Evolutionary conservation across 768 basidiomycete genomes (phyloP).

Genomic region (Punctularia strigosozonata): DNA sequence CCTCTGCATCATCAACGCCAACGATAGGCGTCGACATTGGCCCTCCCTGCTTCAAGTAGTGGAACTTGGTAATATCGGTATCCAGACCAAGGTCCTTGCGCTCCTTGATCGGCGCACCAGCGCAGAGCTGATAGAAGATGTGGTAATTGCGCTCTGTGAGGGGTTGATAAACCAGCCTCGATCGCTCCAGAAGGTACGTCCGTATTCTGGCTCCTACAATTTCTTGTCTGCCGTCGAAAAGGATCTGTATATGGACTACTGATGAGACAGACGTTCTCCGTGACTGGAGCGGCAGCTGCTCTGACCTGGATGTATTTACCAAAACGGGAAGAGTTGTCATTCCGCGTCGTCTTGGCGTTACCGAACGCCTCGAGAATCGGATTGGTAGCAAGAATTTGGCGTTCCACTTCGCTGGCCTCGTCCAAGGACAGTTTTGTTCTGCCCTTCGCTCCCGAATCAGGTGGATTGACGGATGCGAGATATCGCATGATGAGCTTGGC

Average conservation of each 20-base stretch:
- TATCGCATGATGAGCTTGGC: slow-evolving; percentile 99
- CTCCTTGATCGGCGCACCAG: slow-evolving; percentile 91
- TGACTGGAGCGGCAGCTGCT: slow-evolving; percentile 11
- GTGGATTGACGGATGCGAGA: slow-evolving; percentile 93
- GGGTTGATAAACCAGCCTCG: slow-evolving; percentile 95
- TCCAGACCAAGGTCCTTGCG: slow-evolving; percentile 91
- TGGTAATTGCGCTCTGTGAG: slow-evolving; percentile 97
- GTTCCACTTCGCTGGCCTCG: slow-evolving; percentile 89
- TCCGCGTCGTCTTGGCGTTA: slow-evolving; percentile 97
- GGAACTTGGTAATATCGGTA: slow-evolving; percentile 74
- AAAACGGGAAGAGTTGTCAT: slow-evolving; percentile 98
- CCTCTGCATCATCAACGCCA: slow-evolving; percentile 93
- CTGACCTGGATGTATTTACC: slow-evolving; percentile 97
- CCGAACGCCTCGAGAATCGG: slow-evolving; percentile 98
- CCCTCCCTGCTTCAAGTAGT: slow-evolving; percentile 90
- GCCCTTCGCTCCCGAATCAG: slow-evolving; percentile 41
- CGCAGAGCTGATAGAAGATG: slow-evolving; percentile 98
- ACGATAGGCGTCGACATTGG: slow-evolving; percentile 73
- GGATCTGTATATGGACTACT: slow-evolving; percentile 57
- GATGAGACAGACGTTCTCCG: slow-evolving; percentile 4
- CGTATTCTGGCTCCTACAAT: slow-evolving; percentile 98
- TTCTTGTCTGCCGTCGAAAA: slow-evolving; percentile 91
- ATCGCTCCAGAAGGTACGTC: slow-evolving; percentile 95
- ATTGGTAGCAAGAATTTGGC: slow-evolving; percentile 97
- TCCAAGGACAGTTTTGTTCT: slow-evolving; percentile 68